These are phyloP conservation scores for Cubamyces sp. DNA, from an alignment of 768 basidiomycete genomes.

Conservation along the genomic window DNA sequence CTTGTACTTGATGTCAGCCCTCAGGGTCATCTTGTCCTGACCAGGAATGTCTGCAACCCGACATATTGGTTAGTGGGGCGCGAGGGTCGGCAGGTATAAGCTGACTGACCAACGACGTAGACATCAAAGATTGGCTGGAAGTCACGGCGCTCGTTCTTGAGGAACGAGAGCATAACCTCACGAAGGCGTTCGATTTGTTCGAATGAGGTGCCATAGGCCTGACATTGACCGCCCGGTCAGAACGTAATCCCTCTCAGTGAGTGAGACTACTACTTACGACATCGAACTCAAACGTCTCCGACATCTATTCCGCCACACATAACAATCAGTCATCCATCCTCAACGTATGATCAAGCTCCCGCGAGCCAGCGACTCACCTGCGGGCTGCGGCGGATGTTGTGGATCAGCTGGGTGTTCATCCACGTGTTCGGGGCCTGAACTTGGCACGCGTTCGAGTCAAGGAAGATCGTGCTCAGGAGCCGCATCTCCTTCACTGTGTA, in stretches of 20 bases:
- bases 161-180: slow-evolving; percentile 78
- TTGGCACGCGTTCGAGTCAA: slow-evolving; percentile 57
- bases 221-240: not conserved
- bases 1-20: slow-evolving; percentile 88
- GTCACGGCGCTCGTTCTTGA: slow-evolving; percentile 72
- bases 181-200: slow-evolving; percentile 80
- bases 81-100: not conserved
- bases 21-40: slow-evolving; percentile 76
- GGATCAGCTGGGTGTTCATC: slow-evolving; percentile 68
- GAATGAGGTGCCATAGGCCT: slow-evolving; percentile 72
- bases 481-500: slow-evolving; percentile 91
- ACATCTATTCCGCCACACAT: slow-evolving; percentile 48
- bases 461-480: slow-evolving; percentile 75
- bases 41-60: slow-evolving; percentile 66
- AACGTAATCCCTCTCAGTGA: not conserved
- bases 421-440: slow-evolving; percentile 78
- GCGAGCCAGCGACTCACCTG: slow-evolving; percentile 44
- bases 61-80: slow-evolving; percentile 15
- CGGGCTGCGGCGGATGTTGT: slow-evolving; percentile 73
- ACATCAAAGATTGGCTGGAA: slow-evolving; percentile 79
- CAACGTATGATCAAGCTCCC: no score
- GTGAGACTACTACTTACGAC: slow-evolving; percentile 43
- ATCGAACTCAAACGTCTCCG: slow-evolving; percentile 81
- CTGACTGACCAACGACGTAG: slow-evolving; percentile 55
- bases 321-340: not conserved